Conservation (phyloP, 2,329 filamentous ascomycete species). For the Diatrype stigma region DNA sequence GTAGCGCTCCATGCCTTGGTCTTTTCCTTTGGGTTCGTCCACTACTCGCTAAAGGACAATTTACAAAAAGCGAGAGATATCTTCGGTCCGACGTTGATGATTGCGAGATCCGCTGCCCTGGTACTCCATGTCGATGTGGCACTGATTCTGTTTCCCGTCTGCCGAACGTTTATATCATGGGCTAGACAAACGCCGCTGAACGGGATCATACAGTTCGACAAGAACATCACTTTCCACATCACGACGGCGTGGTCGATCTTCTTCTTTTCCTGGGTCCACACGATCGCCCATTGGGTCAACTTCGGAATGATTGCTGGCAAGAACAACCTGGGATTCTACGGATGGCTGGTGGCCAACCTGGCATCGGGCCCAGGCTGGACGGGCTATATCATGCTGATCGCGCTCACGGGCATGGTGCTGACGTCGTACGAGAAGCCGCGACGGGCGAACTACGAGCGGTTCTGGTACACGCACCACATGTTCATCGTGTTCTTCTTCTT, state of each 20-base stretch:
- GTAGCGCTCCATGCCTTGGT: slow-evolving; percentile 69
- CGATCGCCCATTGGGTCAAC: slow-evolving; percentile 84
- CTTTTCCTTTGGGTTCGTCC: slow-evolving; percentile 75
- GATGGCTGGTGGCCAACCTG: slow-evolving; percentile 73
- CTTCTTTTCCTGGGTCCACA: slow-evolving; percentile 84
- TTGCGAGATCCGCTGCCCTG: slow-evolving; percentile 71
- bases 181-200: slow-evolving; percentile 77
- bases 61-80: slow-evolving; percentile 59
- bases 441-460: slow-evolving; percentile 79
- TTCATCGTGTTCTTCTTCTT: slow-evolving; percentile 87
- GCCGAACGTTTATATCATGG: slow-evolving; percentile 78
- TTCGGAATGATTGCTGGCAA: slow-evolving; percentile 71
- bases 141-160: slow-evolving; percentile 76
- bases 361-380: slow-evolving; percentile 79
- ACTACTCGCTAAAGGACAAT: slow-evolving; percentile 76
- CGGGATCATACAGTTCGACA: slow-evolving; percentile 83
- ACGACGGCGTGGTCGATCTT: slow-evolving; percentile 82
- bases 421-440: slow-evolving; percentile 76
- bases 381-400: slow-evolving; percentile 78
- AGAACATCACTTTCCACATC: slow-evolving; percentile 87
- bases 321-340: slow-evolving; percentile 73
- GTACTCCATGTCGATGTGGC: slow-evolving; percentile 79
- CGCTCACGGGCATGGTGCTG: slow-evolving; percentile 71
- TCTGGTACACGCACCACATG: slow-evolving; percentile 88
- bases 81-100: slow-evolving; percentile 73